These are phyloP conservation scores for Beauveria scarabaeidicola DNA, from an alignment of 2,329 filamentous ascomycete species.

Conservation along the genomic window DNA sequence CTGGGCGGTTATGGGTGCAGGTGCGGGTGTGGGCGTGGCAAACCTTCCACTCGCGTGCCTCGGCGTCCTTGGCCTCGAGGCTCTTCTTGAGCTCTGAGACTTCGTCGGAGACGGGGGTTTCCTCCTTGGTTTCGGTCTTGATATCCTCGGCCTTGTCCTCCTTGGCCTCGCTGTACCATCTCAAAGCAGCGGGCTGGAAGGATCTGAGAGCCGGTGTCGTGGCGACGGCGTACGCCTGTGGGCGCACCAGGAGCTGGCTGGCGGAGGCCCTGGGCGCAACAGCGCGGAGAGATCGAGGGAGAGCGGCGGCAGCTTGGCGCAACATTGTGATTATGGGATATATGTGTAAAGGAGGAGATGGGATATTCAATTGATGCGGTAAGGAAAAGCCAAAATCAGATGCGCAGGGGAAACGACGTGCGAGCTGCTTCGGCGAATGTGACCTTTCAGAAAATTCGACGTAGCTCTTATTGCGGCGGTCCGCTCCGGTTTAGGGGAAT, in stretches of 20 bases:
- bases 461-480: slow-evolving; percentile 5
- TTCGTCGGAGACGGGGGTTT: slow-evolving; percentile 24
- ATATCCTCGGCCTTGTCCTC: slow-evolving; percentile 28
- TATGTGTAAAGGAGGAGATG: slow-evolving; percentile 1
- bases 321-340: slow-evolving; percentile 29
- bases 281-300: slow-evolving; percentile 37
- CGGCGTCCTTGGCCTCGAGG: slow-evolving; percentile 43
- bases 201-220: slow-evolving; percentile 29
- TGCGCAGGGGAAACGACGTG: background rate
- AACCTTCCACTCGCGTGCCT: slow-evolving; percentile 75
- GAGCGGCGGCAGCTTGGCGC: slow-evolving; percentile 34
- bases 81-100: slow-evolving; percentile 41
- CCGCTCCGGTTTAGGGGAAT: slow-evolving; percentile 13
- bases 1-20: background rate
- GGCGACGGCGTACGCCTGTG: slow-evolving; percentile 29
- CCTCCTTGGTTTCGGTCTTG: slow-evolving; percentile 20
- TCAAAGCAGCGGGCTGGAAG: slow-evolving; percentile 25
- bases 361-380: slow-evolving; percentile 6
- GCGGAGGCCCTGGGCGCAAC: slow-evolving; percentile 27
- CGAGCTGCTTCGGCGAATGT: background rate
- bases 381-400: background rate
- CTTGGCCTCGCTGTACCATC: slow-evolving; percentile 44
- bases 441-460: slow-evolving; percentile 11
- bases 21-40: slow-evolving; percentile 17
- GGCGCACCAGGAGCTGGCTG: slow-evolving; percentile 25